These are phyloP conservation scores for Ceratobasidium papillatum DNA, from an alignment of 1,284 basidiomycete species.

Conservation along the genomic window DNA sequence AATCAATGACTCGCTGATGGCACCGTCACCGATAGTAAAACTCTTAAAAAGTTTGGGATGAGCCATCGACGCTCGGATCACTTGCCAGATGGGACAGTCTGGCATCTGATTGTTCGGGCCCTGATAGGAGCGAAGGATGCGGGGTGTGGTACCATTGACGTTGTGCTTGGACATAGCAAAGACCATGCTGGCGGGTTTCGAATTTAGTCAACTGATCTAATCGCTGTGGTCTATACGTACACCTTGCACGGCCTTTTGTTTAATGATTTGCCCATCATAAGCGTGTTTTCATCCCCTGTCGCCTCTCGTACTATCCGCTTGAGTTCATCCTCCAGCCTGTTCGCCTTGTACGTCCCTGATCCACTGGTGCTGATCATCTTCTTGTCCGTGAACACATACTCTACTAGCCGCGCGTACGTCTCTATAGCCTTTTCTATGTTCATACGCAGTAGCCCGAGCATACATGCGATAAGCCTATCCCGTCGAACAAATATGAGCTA, in stretches of 20 bases:
- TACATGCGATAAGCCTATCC: too few species aligned
- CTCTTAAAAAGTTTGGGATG: constrained; percentile 11
- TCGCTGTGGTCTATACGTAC: not conserved
- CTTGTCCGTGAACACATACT: not conserved
- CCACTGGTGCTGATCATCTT: not conserved
- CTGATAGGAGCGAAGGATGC: not conserved
- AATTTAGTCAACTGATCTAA: not conserved
- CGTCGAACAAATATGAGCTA: too few species aligned
- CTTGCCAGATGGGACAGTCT: constrained; percentile 10
- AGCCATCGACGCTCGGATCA: not conserved
- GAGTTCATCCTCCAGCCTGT: not conserved
- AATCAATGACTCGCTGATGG: not conserved
- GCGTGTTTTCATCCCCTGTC: not conserved
- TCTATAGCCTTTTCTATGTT: not conserved
- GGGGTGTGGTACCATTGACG: not conserved
- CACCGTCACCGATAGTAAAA: not conserved
- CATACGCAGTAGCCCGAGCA: too few species aligned
- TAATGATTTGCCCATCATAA: not conserved
- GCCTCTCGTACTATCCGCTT: not conserved
- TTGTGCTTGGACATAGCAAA: constrained; percentile 1
- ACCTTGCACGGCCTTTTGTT: not conserved
- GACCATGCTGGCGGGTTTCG: not conserved
- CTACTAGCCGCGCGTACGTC: not conserved
- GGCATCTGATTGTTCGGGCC: too few species aligned
- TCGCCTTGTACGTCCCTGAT: too few species aligned